Base-by-base conservation (phyloP, 2,329 filamentous ascomycete genomes). In the Orbilia ellipsospora region DNA sequence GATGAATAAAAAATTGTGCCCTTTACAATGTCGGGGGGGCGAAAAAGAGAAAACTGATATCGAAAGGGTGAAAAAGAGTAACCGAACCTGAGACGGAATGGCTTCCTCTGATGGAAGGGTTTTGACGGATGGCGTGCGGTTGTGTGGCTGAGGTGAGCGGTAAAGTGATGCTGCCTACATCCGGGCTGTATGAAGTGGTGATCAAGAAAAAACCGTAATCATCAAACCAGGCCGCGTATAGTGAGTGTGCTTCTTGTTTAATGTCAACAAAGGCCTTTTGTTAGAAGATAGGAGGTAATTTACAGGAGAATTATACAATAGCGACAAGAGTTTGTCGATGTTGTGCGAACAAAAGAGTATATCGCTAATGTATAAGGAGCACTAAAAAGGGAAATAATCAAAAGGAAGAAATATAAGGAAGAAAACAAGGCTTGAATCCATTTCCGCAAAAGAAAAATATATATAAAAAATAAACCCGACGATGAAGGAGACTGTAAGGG, bases 301-400 rank as follows among this genome's bases (percentile, higher is more conserved):
- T 72, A 72, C 67, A 72, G 60, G 66, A 72, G 67, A 72, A 72
- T 62, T 64, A 72, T 72, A 72, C 67, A 72, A 65, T 57, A 72
- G 67, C 67, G 60, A 65, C 54, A 48, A 48, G 31, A 44, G 54
- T 55, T 54, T 61, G 50, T 51, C 23, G 36, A 28, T 48, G 62
- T 64, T 18, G 13, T 45, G 36, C 36, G 40, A 60, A 60, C 36
- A 16, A 26, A 68, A 62, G 40, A 44, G 61, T 59, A 68, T 8
- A 74, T 64, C 70, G 70, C 70, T 74, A 74, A 74, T 68, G 70
- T 74, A 68, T 74, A 74, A 45, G 57, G 45, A 60, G 31, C 56
- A 74, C 70, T 68, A 68, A 68, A 67, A 60, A 55, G 54, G 55
- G 45, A 65, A 56, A 42, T 70, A 63, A 44, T 57, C 50, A 44